Conservation (phyloP, 805 yeast species). For the Monosporozyma siamensis region DNA sequence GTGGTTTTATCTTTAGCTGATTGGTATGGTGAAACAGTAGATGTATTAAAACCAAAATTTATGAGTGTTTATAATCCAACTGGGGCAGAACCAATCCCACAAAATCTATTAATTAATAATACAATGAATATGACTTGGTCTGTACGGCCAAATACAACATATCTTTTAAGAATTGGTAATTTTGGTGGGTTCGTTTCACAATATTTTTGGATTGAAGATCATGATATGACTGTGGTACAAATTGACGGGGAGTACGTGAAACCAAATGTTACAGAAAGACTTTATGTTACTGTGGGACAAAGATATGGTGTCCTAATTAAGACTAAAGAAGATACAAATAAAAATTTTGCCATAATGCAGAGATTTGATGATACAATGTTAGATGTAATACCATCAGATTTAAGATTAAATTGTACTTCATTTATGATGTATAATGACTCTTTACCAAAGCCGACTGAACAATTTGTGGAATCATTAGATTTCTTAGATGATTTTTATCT, state of each 20-base stretch:
- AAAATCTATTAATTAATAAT: constrained; percentile 68
- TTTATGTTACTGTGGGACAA: constrained; percentile 86
- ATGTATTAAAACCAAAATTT: constrained; percentile 45
- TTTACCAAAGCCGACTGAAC: constrained; percentile 33
- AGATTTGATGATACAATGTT: constrained; percentile 74
- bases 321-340: constrained; percentile 55
- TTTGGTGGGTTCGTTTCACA: constrained; percentile 90
- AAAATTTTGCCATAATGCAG: constrained; percentile 77
- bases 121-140: constrained; percentile 66
- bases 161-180: constrained; percentile 70
- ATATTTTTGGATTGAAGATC: constrained; percentile 82
- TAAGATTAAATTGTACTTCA: constrained; percentile 65
- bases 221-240: constrained; percentile 76
- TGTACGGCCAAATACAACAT: constrained; percentile 80
- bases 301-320: constrained; percentile 73
- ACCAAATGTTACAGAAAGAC: constrained; percentile 54
- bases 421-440: constrained; percentile 51
- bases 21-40: constrained; percentile 69
- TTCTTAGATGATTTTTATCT: constrained; percentile 73
- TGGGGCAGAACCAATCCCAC: constrained; percentile 97
- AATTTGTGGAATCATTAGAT: constrained; percentile 39
- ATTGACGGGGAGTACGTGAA: constrained; percentile 87
- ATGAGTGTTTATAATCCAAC: constrained; percentile 78
- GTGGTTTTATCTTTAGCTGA: constrained; percentile 60
- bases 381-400: constrained; percentile 58